Evolutionary conservation across 768 basidiomycete species (phyloP).

Genomic region (Calocybe indica): DNA sequence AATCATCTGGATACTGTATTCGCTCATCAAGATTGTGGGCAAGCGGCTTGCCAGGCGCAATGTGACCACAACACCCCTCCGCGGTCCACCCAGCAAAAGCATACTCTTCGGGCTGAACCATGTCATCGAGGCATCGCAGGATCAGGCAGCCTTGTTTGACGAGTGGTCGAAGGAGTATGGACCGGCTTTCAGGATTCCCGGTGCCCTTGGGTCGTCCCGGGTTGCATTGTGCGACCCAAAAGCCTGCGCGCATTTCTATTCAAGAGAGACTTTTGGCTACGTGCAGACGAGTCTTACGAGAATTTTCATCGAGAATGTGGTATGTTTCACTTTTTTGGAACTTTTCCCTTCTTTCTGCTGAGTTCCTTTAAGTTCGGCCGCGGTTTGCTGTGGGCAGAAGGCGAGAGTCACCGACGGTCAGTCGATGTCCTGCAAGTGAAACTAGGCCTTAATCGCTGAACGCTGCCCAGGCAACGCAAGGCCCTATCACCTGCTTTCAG

Average conservation of each 20-base stretch:
- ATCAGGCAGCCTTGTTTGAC: slow-evolving; percentile 5
- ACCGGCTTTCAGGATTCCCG: slow-evolving; percentile 6
- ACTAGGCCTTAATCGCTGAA: neutral
- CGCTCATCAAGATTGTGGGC: too few relatives aligned
- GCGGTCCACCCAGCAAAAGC: slow-evolving; percentile 9
- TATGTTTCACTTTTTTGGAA: neutral
- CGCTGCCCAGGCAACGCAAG: slow-evolving; percentile 26
- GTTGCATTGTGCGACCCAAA: slow-evolving; percentile 16
- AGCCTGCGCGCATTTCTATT: slow-evolving; percentile 16
- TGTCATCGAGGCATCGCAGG: neutral
- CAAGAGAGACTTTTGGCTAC: slow-evolving; percentile 11
- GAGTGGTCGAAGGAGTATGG: slow-evolving; percentile 13
- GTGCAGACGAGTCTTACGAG: slow-evolving; percentile 1
- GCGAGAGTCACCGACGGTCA: slow-evolving; percentile 35
- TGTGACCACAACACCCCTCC: neutral
- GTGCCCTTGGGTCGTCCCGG: slow-evolving; percentile 5
- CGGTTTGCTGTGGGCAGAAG: slow-evolving; percentile 30
- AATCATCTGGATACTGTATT: too few relatives aligned
- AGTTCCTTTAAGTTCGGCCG: slow-evolving; percentile 17
- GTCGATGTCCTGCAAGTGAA: neutral
- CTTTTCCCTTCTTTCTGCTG: neutral
- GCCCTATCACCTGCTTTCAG: slow-evolving; percentile 31
- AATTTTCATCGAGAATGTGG: slow-evolving; percentile 2
- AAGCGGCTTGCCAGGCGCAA: too few relatives aligned
- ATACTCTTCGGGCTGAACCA: slow-evolving; percentile 7